Evolutionary conservation across 2,329 filamentous ascomycete genomes (phyloP), one percentile per base, ranked within the genome.

Genomic region (Stylonectria norvegica): DNA sequence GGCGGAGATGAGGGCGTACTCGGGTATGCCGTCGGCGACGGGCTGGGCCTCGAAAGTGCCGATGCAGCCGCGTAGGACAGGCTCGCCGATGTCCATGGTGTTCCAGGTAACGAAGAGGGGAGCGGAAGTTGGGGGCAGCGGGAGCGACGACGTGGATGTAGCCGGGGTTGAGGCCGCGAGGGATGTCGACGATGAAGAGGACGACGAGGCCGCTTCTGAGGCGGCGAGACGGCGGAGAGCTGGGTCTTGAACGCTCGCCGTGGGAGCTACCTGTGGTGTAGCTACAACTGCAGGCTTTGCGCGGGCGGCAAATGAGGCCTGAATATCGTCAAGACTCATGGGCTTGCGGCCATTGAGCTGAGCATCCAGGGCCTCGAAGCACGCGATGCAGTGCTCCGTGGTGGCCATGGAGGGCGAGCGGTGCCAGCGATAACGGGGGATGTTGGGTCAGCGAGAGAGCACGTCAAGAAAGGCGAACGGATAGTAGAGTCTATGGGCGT

Each of bases 51-150:
- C 86, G 59, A 97, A 98, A 3, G 91, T 98, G 53, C 93, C 93
- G 60, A 98, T 97, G 72, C 93, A 98, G 44, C 93, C 93, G 44
- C 93, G 84, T 29, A 98, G 78, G 17, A 76, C 78, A 61, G 83
- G 42, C 23, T 63, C 58, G 15, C 55, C 58, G 20, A 58, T 47
- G 8, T 52, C 57, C 39, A 89, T 55, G 0, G 79, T 88, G 68
- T 96, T 95, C 90, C 91, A 97, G 6, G 90, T 95, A 33, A 98
- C 87, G 62, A 97, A 97, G 27, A 97, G 76, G 1, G 91, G 91
- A 47, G 83, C 80, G 29, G 78, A 74, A 42, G 66, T 65, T 20
- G 55, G 49, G 51, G 60, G 31, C 42, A 42, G 57, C 11, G 67
- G 57, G 16, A 68, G 61, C 19, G 65, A 72, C 22, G 68, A 64